These are phyloP conservation scores for Podaxis carcinomalis DNA, from an alignment of 768 basidiomycete species.

Conservation along the genomic window DNA sequence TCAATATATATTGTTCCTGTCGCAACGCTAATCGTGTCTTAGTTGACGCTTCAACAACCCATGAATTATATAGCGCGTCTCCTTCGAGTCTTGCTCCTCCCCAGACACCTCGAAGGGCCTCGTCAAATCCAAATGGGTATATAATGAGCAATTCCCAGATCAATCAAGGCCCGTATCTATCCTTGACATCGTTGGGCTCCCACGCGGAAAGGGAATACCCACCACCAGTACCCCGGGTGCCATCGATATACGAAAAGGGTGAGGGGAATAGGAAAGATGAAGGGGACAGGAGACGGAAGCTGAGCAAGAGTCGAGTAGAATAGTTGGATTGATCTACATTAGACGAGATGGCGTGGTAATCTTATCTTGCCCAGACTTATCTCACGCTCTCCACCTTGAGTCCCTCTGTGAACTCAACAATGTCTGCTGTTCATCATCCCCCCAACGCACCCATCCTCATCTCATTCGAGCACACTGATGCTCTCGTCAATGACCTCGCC, in stretches of 20 bases:
- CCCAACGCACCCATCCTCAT: slow-evolving; percentile 66
- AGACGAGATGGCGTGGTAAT: slow-evolving; percentile 10
- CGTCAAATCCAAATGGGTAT: background rate
- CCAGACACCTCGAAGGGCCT: background rate
- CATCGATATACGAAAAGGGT: slow-evolving; percentile 13
- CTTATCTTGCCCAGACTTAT: slow-evolving; percentile 9
- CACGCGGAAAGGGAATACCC: background rate
- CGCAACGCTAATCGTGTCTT: background rate
- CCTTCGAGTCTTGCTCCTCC: background rate
- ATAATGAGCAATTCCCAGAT: background rate
- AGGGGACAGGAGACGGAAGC: background rate
- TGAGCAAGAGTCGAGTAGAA: slow-evolving; percentile 1
- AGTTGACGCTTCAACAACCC: background rate
- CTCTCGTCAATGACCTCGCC: slow-evolving; percentile 66
- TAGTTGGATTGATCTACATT: background rate
- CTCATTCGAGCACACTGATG: slow-evolving; percentile 56
- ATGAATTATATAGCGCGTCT: background rate
- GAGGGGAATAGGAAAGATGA: background rate
- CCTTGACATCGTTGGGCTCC: background rate
- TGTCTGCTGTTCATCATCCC: slow-evolving; percentile 43
- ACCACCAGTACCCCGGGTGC: slow-evolving; percentile 14
- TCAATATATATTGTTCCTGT: background rate
- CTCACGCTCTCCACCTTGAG: slow-evolving; percentile 5
- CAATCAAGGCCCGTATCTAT: background rate
- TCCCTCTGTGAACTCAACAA: slow-evolving; percentile 14